Evolutionary conservation across 2,329 filamentous ascomycete genomes (phyloP).

Genomic region (Plenodomus lindquistii): DNA sequence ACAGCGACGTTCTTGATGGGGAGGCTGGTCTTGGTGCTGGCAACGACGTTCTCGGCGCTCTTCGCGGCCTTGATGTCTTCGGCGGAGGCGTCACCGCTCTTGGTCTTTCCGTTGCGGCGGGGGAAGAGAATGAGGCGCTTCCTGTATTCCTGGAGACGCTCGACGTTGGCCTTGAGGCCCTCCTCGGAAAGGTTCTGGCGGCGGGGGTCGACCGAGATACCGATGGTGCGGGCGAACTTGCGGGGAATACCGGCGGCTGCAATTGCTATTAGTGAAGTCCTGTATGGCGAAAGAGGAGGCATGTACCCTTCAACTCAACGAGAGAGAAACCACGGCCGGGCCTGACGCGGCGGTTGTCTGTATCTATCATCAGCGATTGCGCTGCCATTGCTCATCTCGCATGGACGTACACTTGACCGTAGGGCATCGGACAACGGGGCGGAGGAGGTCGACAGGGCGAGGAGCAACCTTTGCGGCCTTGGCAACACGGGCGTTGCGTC

Average conservation of each 20-base stretch:
- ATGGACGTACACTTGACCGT: constrained; percentile 73
- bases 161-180: constrained; percentile 91
- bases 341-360: constrained; percentile 92
- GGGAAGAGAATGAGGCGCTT: constrained; percentile 96
- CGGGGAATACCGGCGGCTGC: constrained; percentile 97
- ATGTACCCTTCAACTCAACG: constrained; percentile 91
- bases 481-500: constrained; percentile 85
- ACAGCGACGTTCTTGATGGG: constrained; percentile 73
- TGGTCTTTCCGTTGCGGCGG: constrained; percentile 87
- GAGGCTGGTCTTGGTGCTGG: constrained; percentile 62
- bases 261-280: constrained; percentile 46
- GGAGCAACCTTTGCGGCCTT: constrained; percentile 96
- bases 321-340: constrained; percentile 97
- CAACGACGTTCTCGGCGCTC: constrained; percentile 56
- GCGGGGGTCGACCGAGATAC: constrained; percentile 93
- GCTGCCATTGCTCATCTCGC: not conserved
- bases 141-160: constrained; percentile 97
- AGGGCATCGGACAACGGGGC: constrained; percentile 96
- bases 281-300: not conserved
- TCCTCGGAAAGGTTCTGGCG: constrained; percentile 97
- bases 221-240: constrained; percentile 92
- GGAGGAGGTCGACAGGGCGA: constrained; percentile 94
- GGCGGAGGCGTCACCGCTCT: constrained; percentile 86
- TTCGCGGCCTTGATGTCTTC: constrained; percentile 76
- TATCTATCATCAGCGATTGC: constrained; percentile 16